These are phyloP conservation scores for Trichothecium roseum DNA, from an alignment of 2,329 filamentous ascomycete genomes.

Conservation along the genomic window DNA sequence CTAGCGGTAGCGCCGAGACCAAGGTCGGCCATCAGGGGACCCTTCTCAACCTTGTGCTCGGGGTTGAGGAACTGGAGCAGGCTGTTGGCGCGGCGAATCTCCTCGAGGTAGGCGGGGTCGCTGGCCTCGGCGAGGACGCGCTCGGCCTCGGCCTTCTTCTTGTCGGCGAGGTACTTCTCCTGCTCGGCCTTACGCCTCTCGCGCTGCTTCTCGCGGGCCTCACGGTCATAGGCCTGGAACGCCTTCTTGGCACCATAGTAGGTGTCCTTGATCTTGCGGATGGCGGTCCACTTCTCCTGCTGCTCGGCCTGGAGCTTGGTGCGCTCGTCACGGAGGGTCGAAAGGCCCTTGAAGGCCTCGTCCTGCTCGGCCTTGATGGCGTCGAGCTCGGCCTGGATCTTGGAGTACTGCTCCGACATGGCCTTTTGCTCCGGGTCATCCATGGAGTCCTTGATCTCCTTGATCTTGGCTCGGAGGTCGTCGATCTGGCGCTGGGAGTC, in stretches of 20 bases:
- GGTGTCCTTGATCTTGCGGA: slow-evolving; percentile 82
- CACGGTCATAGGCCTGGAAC: slow-evolving; percentile 72
- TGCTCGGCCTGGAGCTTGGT: slow-evolving; percentile 76
- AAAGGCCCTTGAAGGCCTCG: slow-evolving; percentile 79
- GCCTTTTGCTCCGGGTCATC: slow-evolving; percentile 89
- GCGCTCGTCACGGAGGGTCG: slow-evolving; percentile 73
- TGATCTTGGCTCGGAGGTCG: slow-evolving; percentile 75
- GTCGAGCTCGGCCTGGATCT: slow-evolving; percentile 81
- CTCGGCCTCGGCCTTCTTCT: slow-evolving; percentile 66
- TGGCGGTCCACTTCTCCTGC: slow-evolving; percentile 71
- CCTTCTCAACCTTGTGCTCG: slow-evolving; percentile 55
- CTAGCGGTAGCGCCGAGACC: slow-evolving; percentile 69
- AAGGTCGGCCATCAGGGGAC: slow-evolving; percentile 50
- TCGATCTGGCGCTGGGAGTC: slow-evolving; percentile 82
- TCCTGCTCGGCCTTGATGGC: slow-evolving; percentile 87
- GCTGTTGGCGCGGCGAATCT: slow-evolving; percentile 81
- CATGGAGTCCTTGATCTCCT: slow-evolving; percentile 77
- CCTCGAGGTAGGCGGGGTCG: slow-evolving; percentile 80
- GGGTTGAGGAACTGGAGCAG: slow-evolving; percentile 90
- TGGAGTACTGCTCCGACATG: slow-evolving; percentile 74
- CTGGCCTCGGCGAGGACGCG: slow-evolving; percentile 71
- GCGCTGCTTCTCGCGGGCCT: slow-evolving; percentile 63
- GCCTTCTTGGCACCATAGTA: slow-evolving; percentile 78
- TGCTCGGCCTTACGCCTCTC: slow-evolving; percentile 78
- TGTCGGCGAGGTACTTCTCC: slow-evolving; percentile 59